phyloP scores from a whole-genome alignment of 2,329 filamentous ascomycete species.

The Hymenoscyphus fraxineus region DNA sequence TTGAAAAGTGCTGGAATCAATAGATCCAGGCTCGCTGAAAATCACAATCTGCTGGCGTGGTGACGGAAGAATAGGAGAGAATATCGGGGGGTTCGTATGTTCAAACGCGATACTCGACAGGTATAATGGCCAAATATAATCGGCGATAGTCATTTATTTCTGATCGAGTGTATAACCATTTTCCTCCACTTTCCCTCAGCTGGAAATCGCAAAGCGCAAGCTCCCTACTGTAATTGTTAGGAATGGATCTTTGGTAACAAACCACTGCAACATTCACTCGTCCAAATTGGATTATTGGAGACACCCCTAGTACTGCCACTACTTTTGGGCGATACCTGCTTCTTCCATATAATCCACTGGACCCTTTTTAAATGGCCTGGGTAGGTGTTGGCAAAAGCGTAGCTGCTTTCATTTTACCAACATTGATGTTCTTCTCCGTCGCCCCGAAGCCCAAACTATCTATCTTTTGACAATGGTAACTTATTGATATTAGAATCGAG shows the following conservation, averaged over 20 bases:
- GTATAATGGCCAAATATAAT: neutral
- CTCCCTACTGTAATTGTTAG: neutral
- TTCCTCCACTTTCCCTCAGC: neutral
- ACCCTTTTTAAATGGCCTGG: neutral
- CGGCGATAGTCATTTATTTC: neutral
- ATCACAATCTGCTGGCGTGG: neutral
- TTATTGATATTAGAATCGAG: conserved; percentile 32
- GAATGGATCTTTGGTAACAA: neutral
- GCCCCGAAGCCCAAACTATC: neutral
- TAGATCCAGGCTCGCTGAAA: neutral
- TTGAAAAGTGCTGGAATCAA: neutral
- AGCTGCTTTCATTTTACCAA: neutral
- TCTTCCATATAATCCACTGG: neutral
- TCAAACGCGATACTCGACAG: neutral
- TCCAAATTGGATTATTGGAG: neutral
- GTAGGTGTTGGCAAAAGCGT: neutral
- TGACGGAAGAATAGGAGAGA: neutral
- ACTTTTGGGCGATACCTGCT: neutral
- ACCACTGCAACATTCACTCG: neutral
- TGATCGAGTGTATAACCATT: neutral
- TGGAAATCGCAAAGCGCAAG: neutral
- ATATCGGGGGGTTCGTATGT: neutral
- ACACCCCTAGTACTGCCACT: neutral
- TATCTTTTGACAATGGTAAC: conserved; percentile 68
- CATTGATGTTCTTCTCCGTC: neutral